Conservation (phyloP, 306 rosid genomes). For the Cicer bijugum region DNA sequence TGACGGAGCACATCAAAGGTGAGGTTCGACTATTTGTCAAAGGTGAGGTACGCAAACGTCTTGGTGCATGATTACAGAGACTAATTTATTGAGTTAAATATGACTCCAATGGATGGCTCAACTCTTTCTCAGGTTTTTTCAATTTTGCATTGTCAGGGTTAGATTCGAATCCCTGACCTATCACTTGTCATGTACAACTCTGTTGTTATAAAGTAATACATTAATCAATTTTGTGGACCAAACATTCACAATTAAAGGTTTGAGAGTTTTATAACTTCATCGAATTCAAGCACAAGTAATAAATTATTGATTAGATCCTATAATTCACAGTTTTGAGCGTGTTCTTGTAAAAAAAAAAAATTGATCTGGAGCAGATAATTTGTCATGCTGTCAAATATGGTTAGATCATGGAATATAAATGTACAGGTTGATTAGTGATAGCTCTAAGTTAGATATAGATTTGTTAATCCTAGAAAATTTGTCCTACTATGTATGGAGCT, state of each 20-base stretch:
- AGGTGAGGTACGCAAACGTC: too few relatives aligned
- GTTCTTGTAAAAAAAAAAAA: not conserved
- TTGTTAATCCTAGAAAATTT: not conserved
- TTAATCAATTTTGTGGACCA: not conserved
- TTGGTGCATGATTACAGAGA: not conserved
- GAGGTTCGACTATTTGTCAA: not conserved
- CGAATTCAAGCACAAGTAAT: not conserved
- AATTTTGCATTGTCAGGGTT: not conserved
- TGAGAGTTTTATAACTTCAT: not conserved
- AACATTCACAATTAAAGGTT: too few relatives aligned
- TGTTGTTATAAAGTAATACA: not conserved
- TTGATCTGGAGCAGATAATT: not conserved
- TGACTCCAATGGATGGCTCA: not conserved
- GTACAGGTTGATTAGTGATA: not conserved
- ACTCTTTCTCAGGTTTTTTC: not conserved
- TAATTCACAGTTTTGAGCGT: not conserved
- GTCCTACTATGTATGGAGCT: not conserved
- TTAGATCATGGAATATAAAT: constrained; percentile 10
- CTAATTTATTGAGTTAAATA: not conserved
- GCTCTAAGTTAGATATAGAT: not conserved
- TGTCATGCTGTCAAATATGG: not conserved
- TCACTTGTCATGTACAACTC: not conserved
- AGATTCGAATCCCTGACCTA: not conserved
- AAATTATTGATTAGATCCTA: not conserved
- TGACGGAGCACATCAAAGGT: not conserved